These are phyloP conservation scores for Cladobotryum protrusum DNA, from an alignment of 2,329 filamentous ascomycete genomes.

Conservation along the genomic window DNA sequence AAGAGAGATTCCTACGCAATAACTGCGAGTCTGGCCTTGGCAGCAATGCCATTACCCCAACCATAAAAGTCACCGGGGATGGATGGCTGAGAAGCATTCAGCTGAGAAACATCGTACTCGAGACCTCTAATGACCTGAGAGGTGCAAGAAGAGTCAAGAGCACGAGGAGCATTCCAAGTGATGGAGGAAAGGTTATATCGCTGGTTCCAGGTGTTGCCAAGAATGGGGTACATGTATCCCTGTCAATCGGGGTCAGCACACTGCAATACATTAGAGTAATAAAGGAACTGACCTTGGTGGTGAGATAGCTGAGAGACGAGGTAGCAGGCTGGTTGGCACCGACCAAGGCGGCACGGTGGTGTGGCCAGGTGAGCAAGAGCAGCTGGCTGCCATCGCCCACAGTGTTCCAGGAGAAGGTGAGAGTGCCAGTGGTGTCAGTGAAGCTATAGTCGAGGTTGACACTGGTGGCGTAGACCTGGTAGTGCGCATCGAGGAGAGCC, in stretches of 20 bases:
- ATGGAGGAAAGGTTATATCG: conserved; percentile 16
- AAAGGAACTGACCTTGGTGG: conserved; percentile 16
- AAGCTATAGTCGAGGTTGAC: conserved; percentile 17
- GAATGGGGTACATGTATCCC: conserved; percentile 20
- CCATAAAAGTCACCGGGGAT: conserved; percentile 20
- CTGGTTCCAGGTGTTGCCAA: conserved; percentile 19
- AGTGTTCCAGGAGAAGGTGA: conserved; percentile 19
- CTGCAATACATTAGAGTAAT: background rate
- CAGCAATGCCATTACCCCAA: conserved; percentile 19
- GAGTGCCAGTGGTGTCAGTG: conserved; percentile 13
- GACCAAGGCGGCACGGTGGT: conserved; percentile 18
- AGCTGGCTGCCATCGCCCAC: conserved; percentile 15
- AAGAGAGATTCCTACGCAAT: conserved; percentile 17
- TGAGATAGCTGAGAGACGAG: conserved; percentile 16
- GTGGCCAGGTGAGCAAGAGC: conserved; percentile 20
- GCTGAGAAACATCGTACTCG: conserved; percentile 17
- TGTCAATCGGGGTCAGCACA: background rate
- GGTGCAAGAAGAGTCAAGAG: conserved; percentile 17
- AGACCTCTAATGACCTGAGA: conserved; percentile 15
- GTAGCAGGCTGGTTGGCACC: conserved; percentile 15
- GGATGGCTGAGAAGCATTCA: conserved; percentile 14
- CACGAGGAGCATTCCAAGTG: conserved; percentile 17
- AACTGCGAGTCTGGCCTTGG: conserved; percentile 17
- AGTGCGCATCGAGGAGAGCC: conserved; percentile 17
- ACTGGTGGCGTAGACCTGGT: conserved; percentile 16